phyloP scores from a whole-genome alignment of 345 rosid species.

The Raphanus raphanistrum region DNA sequence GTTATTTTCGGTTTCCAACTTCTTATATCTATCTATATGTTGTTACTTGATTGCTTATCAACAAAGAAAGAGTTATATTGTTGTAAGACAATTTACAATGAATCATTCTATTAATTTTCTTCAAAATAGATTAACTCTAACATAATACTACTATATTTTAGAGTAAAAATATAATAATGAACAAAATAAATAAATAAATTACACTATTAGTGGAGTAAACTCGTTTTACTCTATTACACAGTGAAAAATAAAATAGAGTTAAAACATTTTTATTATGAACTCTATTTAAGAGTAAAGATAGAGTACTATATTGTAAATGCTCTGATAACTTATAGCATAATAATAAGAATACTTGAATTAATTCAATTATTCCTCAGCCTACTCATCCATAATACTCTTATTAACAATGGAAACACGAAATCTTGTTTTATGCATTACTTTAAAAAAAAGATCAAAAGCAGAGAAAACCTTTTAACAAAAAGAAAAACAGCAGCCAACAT shows the following conservation, averaged over 20 bases:
- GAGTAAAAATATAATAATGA: no score
- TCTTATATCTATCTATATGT: neutral
- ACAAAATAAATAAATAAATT: no score
- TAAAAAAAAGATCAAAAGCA: neutral
- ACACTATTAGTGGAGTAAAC: no score
- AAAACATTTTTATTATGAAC: no score
- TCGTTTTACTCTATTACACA: no score
- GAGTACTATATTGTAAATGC: no score
- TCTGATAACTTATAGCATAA: neutral
- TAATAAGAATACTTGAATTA: neutral
- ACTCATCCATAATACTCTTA: neutral
- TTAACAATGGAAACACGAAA: neutral
- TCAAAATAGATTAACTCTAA: no score
- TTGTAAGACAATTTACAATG: neutral
- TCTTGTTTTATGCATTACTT: neutral
- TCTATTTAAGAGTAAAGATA: no score
- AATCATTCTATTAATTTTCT: no score
- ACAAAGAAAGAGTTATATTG: neutral
- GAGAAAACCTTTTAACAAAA: neutral
- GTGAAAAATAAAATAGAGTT: no score
- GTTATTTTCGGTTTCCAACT: neutral
- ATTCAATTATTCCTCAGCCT: neutral
- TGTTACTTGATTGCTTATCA: neutral
- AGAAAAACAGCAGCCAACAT: conserved; percentile 34
- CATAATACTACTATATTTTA: no score